Percentiles rank a stretch among this genome's conserved stretches.
Evolutionary conservation across 2,329 filamentous ascomycete genomes (phyloP).

Genomic region (Nothopassalora personata): DNA sequence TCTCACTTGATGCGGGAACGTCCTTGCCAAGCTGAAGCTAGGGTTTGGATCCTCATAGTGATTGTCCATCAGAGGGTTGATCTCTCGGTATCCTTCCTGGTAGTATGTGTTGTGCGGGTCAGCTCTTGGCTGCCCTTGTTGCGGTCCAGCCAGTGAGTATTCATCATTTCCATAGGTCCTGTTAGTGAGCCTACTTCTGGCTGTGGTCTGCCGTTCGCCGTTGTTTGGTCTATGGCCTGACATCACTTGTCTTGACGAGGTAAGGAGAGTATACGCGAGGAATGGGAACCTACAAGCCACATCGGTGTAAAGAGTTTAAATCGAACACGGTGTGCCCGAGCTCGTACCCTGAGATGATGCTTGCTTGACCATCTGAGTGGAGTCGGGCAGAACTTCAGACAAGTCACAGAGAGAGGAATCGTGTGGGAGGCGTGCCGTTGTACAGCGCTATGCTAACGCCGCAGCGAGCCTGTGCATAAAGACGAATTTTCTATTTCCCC

Average conservation of each 20-base stretch:
- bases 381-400: background rate
- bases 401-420: background rate
- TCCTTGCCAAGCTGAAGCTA: slow-evolving; percentile 23
- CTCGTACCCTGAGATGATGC: background rate
- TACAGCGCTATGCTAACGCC: background rate
- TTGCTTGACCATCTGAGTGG: background rate
- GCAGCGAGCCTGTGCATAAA: background rate
- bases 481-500: background rate
- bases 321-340: slow-evolving; percentile 3
- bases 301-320: background rate
- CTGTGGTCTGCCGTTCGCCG: background rate
- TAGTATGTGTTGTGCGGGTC: slow-evolving; percentile 26
- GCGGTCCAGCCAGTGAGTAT: slow-evolving; percentile 15
- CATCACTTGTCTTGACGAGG: slow-evolving; percentile 7
- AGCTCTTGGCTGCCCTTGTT: background rate
- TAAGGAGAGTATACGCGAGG: slow-evolving; percentile 4
- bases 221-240: background rate
- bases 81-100: slow-evolving; percentile 23
- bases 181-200: background rate
- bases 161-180: slow-evolving; percentile 4
- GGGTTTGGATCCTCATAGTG: slow-evolving; percentile 13
- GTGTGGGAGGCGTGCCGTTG: background rate
- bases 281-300: background rate
- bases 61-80: slow-evolving; percentile 25
- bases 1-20: slow-evolving; percentile 25